These are phyloP conservation scores for Pythium coloratum DNA, from an alignment of 352 stramenopile species.

Conservation along the genomic window DNA sequence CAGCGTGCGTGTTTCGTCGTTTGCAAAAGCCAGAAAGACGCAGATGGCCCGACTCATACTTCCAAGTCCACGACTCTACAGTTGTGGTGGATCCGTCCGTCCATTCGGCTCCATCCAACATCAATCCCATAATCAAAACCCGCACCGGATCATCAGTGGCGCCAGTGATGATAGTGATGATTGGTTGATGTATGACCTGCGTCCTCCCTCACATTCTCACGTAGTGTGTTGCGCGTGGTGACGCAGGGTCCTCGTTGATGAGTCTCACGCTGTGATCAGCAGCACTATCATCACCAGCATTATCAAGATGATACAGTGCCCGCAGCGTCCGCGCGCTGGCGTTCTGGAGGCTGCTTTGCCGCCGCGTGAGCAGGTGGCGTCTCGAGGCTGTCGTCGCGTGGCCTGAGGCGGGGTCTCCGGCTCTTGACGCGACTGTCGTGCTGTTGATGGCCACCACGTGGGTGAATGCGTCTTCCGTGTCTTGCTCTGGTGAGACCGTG, in stretches of 20 bases:
- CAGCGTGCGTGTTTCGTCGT: neutral
- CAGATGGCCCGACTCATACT: neutral
- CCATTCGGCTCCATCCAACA: no score
- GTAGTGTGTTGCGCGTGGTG: neutral
- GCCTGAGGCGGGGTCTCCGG: neutral
- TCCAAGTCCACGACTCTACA: no score
- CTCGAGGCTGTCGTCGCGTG: neutral
- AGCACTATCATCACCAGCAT: neutral
- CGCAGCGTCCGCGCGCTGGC: constrained; percentile 31
- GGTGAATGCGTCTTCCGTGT: neutral
- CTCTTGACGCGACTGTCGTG: constrained; percentile 1
- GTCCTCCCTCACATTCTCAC: neutral
- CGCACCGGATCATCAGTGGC: no score
- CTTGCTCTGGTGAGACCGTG: neutral
- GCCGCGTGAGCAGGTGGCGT: constrained; percentile 21
- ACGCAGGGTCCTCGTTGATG: neutral
- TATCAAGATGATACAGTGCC: constrained; percentile 32
- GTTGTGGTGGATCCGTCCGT: no score
- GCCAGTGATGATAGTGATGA: no score
- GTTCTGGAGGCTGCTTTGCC: constrained; percentile 35
- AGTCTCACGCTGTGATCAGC: neutral
- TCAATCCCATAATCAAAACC: no score
- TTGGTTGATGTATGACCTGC: no score
- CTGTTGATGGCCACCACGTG: neutral
- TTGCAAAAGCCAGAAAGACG: neutral